Conservation (phyloP, 148 eudicot genomes). For the Nyssa sinensis region DNA sequence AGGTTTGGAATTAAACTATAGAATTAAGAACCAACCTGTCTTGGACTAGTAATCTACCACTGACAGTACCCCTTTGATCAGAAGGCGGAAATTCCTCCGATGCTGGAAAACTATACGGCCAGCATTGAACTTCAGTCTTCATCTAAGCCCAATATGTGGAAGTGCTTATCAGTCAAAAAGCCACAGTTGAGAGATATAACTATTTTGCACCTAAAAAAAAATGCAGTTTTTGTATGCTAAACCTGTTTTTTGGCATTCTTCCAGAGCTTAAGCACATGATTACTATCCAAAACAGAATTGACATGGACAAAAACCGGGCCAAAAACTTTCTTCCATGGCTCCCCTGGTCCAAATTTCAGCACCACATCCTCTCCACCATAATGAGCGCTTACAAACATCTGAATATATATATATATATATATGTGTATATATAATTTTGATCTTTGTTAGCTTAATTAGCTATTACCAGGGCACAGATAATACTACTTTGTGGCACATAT, state of each 20-base stretch:
- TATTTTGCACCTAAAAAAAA: too few species aligned
- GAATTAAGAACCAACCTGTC: constrained; percentile 40
- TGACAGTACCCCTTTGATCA: constrained; percentile 46
- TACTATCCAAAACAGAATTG: constrained; percentile 42
- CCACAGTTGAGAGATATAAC: too few species aligned
- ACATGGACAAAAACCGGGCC: constrained; percentile 81
- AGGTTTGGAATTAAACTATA: not conserved
- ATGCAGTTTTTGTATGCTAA: not conserved
- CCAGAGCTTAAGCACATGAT: constrained; percentile 64
- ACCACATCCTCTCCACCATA: constrained; percentile 68
- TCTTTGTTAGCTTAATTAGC: too few species aligned
- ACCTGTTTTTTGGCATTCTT: constrained; percentile 83
- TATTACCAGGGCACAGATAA: not conserved
- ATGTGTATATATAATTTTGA: not conserved
- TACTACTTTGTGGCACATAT: not conserved
- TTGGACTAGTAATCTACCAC: constrained; percentile 56
- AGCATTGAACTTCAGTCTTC: constrained; percentile 51
- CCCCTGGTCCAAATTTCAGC: constrained; percentile 51
- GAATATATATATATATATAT: too few species aligned
- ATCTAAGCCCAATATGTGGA: constrained; percentile 54
- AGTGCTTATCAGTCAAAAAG: too few species aligned
- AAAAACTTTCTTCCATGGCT: constrained; percentile 81
- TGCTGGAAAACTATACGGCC: constrained; percentile 85
- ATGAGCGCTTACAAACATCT: constrained; percentile 78
- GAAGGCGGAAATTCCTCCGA: constrained; percentile 69